Base-by-base conservation (phyloP, 768 basidiomycete species). In the Collybiopsis confluens region DNA sequence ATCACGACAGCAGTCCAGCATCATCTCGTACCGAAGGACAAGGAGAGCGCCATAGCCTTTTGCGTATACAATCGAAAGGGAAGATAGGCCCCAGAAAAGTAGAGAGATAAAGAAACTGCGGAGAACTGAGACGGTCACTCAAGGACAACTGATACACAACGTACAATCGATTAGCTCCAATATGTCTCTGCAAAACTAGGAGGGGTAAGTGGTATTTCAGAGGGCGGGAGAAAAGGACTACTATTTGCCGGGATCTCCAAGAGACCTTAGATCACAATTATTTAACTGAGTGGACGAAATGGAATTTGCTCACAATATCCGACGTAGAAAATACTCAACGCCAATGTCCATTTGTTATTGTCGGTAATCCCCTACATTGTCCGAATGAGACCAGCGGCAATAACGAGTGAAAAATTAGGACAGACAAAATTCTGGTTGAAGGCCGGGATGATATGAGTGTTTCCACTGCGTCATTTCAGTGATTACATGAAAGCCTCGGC, bases 161-260 rank as follows among this genome's bases (percentile, higher is more conserved):
- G 50, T 56, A 80, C 80, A 81, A 82, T 59, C 78, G 67, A 58
- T 82, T 81, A 9, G 81, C 81, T 0, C 81, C 81, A 47, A 82
- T 82, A 59, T 73, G 65, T 13, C 80, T 73, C 61, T 82, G 81
- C 2, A 82, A 68, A 30, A 82, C 80, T 81, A 56, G 33, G 16
- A 6, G 15, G 10, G 50, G 36, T 16, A 13, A 41, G 20, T 26
- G 36, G 13, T 45, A 35, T 24, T 18, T 13, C 9, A 11, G 1
- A 23, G 10, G 18, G 2, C 20, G 16, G 18, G 16, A 45, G 16
- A 15, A 23, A 40, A 44, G 3, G 13, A 28, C 18, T 50, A 77
- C 80, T 68, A 58, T 82, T 82, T 1, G 80, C 79, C 27, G 79
- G 81, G 67, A 81, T 81, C 60, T 82, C 80, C 10, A 82, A 65